A percentile compares a stretch with the other conserved stretches of the same genome.
These are phyloP conservation scores for Pistacia atlantica DNA, from an alignment of 345 rosid species.

Conservation along the genomic window DNA sequence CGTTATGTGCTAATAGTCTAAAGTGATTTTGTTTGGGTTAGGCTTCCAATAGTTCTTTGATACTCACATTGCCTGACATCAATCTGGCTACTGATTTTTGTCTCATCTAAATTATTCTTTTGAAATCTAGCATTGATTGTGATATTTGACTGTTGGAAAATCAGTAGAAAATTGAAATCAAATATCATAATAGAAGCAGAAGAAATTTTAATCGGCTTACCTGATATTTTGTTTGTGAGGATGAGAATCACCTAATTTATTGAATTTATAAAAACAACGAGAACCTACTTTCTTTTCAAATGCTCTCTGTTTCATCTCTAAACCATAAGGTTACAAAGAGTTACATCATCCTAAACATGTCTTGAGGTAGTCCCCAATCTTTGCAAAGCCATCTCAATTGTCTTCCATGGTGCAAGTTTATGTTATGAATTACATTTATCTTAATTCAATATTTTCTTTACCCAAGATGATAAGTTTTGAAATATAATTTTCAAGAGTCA, in stretches of 20 bases:
- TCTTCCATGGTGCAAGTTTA: background rate
- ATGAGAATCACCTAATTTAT: background rate
- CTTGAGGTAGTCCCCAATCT: background rate
- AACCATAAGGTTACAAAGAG: too few species aligned
- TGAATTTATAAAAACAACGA: background rate
- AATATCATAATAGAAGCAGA: background rate
- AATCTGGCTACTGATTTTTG: too few species aligned
- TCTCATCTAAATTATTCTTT: too few species aligned
- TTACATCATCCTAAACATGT: background rate
- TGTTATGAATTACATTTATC: background rate
- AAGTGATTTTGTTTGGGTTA: background rate
- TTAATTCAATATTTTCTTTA: background rate
- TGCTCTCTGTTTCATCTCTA: background rate
- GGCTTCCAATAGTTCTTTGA: background rate
- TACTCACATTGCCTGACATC: background rate
- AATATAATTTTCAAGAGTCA: background rate
- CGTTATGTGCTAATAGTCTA: background rate
- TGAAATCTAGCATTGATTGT: background rate
- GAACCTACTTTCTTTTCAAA: too few species aligned
- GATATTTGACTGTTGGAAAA: background rate
- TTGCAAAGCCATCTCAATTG: background rate
- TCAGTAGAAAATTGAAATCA: too few species aligned
- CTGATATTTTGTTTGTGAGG: background rate
- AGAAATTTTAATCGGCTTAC: background rate
- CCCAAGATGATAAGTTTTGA: background rate